Percentiles rank a stretch among this genome's conserved stretches.
phyloP scores from a whole-genome alignment of 768 basidiomycete species.

The Rhizopogon salebrosus region DNA sequence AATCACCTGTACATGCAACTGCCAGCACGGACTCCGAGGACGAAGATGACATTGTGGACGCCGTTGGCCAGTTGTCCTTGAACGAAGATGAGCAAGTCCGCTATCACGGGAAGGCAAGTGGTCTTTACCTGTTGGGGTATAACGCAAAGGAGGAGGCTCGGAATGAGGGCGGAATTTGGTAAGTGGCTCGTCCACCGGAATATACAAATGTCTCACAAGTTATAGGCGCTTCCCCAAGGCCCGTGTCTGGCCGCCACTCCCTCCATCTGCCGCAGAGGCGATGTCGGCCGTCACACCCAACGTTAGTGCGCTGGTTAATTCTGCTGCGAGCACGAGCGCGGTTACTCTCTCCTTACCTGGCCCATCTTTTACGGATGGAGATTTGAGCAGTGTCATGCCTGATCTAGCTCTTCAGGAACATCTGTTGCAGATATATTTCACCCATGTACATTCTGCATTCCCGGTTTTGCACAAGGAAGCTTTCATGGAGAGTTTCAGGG shows the following conservation, averaged over 20 bases:
- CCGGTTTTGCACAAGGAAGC: conserved; percentile 71
- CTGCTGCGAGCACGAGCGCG: conserved; percentile 3
- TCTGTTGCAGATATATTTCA: conserved; percentile 73
- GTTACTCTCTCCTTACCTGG: conserved; percentile 13
- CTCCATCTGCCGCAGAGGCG: conserved; percentile 20
- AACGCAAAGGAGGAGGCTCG: conserved; percentile 57
- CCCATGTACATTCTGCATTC: conserved; percentile 73
- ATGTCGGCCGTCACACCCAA: conserved; percentile 6
- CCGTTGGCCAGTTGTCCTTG: conserved; percentile 80
- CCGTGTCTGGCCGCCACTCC: conserved; percentile 79
- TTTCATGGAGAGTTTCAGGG: conserved; percentile 56
- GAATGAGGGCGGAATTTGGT: conserved; percentile 77
- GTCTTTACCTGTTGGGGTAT: conserved; percentile 65
- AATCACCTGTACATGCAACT: conserved; percentile 5
- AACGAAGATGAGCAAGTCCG: conserved; percentile 85
- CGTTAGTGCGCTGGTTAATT: conserved; percentile 3
- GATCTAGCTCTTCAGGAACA: conserved; percentile 55
- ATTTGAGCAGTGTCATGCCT: conserved; percentile 47
- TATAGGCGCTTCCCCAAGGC: conserved; percentile 79
- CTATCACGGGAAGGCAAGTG: conserved; percentile 83
- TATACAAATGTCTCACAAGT: conserved; percentile 14
- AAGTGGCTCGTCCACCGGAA: conserved; percentile 14
- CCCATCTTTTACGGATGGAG: conserved; percentile 26
- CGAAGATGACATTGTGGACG: conserved; percentile 53
- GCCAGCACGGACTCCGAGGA: conserved; percentile 30